Evolutionary conservation across 1,284 basidiomycete genomes (phyloP).

Genomic region (Pseudozyma hubeiensis): DNA sequence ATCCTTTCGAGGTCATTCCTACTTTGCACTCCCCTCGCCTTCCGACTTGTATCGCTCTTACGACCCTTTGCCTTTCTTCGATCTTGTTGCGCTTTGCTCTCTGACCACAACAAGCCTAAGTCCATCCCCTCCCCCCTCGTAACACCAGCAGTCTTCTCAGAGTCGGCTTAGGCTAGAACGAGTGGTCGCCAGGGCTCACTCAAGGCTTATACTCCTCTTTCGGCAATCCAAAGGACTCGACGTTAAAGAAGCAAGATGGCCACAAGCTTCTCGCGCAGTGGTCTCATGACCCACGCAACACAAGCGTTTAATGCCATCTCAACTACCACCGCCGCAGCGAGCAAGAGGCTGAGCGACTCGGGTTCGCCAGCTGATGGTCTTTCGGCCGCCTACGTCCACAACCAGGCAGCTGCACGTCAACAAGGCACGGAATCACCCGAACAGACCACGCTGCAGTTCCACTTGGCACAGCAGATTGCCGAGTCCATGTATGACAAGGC

Average conservation of each 20-base stretch:
- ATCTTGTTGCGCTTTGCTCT: too few species aligned
- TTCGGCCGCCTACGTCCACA: conserved; percentile 20
- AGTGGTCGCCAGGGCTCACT: too few species aligned
- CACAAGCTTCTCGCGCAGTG: conserved; percentile 29
- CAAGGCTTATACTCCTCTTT: too few species aligned
- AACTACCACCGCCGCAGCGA: conserved; percentile 14
- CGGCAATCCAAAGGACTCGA: neutral
- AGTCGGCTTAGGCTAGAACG: too few species aligned
- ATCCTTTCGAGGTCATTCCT: too few species aligned
- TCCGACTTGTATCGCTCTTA: too few species aligned
- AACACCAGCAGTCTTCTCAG: too few species aligned
- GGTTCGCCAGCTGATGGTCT: conserved; percentile 23
- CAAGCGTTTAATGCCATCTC: conserved; percentile 27
- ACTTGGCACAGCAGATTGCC: conserved; percentile 31
- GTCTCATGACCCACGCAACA: conserved; percentile 33
- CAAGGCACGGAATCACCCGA: conserved; percentile 1
- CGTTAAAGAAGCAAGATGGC: conserved; percentile 11
- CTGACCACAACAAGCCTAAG: too few species aligned
- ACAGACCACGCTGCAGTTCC: conserved; percentile 25
- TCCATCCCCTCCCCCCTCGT: too few species aligned
- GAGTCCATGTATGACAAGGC: conserved; percentile 35
- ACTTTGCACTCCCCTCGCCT: too few species aligned
- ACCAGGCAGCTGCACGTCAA: neutral
- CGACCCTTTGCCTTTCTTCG: too few species aligned
- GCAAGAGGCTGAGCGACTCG: conserved; percentile 16